A percentile compares a stretch with the other conserved stretches of the same genome.
Evolutionary conservation across 768 basidiomycete species (phyloP).

Genomic region (Cyclocybe aegerita): DNA sequence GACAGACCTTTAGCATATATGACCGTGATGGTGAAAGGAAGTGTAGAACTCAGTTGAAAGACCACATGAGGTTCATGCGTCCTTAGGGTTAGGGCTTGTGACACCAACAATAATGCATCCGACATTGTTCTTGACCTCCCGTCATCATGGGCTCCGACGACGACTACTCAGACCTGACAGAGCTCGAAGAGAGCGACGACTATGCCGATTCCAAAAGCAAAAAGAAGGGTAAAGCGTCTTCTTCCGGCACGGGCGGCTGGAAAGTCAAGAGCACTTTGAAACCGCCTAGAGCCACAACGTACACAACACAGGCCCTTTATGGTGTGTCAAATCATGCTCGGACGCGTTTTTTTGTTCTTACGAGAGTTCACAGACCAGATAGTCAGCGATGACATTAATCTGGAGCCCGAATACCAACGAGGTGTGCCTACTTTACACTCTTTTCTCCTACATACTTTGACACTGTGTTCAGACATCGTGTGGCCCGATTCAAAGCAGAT

Average conservation of each 20-base stretch:
- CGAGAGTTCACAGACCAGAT: slow-evolving; percentile 55
- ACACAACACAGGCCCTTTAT: slow-evolving; percentile 60
- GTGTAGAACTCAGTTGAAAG: neutral
- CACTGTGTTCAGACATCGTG: slow-evolving; percentile 55
- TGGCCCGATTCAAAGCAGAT: slow-evolving; percentile 79
- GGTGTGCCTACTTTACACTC: slow-evolving; percentile 35
- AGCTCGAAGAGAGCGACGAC: slow-evolving; percentile 27
- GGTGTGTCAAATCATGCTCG: slow-evolving; percentile 38
- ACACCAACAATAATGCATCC: neutral
- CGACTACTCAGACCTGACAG: slow-evolving; percentile 34
- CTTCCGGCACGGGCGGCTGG: slow-evolving; percentile 19
- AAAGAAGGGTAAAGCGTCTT: slow-evolving; percentile 6
- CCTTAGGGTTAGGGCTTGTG: slow-evolving; percentile 4
- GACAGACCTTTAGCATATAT: no score
- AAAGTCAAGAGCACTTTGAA: slow-evolving; percentile 47
- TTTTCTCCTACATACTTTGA: neutral
- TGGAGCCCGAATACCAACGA: slow-evolving; percentile 80
- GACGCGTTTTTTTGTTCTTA: slow-evolving; percentile 1
- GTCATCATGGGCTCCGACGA: slow-evolving; percentile 19
- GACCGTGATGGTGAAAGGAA: no score
- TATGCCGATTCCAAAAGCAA: slow-evolving; percentile 17
- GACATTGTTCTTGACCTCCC: neutral
- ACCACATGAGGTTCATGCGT: no score
- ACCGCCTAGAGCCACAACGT: slow-evolving; percentile 58
- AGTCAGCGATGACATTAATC: slow-evolving; percentile 57